These are phyloP conservation scores for Heimioporus sp. DNA, from an alignment of 768 basidiomycete genomes.

Conservation along the genomic window DNA sequence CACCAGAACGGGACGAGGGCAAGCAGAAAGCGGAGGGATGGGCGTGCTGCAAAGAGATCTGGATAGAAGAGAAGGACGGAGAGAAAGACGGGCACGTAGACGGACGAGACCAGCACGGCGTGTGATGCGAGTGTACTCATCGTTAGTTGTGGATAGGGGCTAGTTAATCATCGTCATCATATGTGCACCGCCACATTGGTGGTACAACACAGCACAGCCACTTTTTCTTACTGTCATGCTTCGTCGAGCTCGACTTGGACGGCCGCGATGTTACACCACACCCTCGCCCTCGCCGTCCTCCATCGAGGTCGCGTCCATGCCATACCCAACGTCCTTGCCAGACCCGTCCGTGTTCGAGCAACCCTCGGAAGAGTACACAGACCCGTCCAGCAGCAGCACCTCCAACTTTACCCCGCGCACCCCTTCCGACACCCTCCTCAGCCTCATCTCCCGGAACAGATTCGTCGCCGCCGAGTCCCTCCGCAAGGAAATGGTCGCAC, in stretches of 20 bases:
- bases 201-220: no score
- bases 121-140: background rate
- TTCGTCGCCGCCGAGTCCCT: slow-evolving; percentile 34
- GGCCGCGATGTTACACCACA: no score
- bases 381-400: slow-evolving; percentile 4
- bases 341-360: slow-evolving; percentile 38
- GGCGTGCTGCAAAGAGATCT: slow-evolving; percentile 7
- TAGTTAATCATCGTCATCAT: no score
- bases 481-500: slow-evolving; percentile 38
- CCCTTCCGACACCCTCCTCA: slow-evolving; percentile 21
- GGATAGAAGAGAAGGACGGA: slow-evolving; percentile 16
- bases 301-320: no score
- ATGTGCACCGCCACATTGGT: no score
- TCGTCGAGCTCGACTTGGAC: no score
- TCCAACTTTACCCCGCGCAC: slow-evolving; percentile 20
- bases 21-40: slow-evolving; percentile 18
- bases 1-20: slow-evolving; percentile 20
- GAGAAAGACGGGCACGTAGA: slow-evolving; percentile 13
- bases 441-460: slow-evolving; percentile 20
- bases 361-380: slow-evolving; percentile 32
- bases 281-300: no score
- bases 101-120: slow-evolving; percentile 12
- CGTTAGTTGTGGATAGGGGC: no score
- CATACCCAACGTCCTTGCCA: slow-evolving; percentile 4
- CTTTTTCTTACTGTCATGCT: no score